A percentile compares a stretch with the other conserved stretches of the same genome.
Conservation (phyloP, 169 alveolate species). For the Babesia ovata region DNA sequence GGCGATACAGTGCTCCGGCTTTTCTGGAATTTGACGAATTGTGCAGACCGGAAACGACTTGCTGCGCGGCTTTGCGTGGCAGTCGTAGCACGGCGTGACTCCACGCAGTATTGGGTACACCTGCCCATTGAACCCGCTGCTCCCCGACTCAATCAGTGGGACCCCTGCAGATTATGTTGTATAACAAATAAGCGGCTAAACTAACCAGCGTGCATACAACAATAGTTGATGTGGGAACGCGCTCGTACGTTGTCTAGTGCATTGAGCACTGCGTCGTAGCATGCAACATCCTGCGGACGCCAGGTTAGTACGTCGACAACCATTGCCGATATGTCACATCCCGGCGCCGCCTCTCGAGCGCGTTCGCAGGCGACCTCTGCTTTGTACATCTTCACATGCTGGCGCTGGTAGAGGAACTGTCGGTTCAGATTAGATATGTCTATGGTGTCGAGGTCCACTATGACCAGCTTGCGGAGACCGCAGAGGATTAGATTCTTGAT, state of each 20-base stretch:
- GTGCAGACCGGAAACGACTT: constrained; percentile 97
- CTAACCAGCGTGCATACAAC: constrained; percentile 87
- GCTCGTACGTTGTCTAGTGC: constrained; percentile 96
- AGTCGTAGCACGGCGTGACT: constrained; percentile 92
- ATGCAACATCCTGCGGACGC: constrained; percentile 70
- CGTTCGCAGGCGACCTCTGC: constrained; percentile 89
- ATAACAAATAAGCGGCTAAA: neutral
- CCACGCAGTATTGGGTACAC: constrained; percentile 86
- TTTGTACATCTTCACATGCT: constrained; percentile 78
- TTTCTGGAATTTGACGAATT: constrained; percentile 96
- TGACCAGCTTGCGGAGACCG: constrained; percentile 90
- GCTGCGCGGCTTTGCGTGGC: constrained; percentile 85
- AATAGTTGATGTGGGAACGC: constrained; percentile 90
- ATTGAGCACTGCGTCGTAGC: constrained; percentile 90
- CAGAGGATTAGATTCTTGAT: constrained; percentile 91
- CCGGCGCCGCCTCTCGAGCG: constrained; percentile 59
- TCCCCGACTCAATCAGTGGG: constrained; percentile 95
- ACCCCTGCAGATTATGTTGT: constrained; percentile 23
- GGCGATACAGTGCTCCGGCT: constrained; percentile 97
- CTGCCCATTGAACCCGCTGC: constrained; percentile 93
- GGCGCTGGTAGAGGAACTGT: constrained; percentile 92
- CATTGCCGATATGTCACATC: constrained; percentile 61
- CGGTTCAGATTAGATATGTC: constrained; percentile 97
- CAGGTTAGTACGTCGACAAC: constrained; percentile 85
- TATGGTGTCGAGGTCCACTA: constrained; percentile 95